phyloP scores from a whole-genome alignment of 441 rosid species.

The Gossypium schwendimanii region DNA sequence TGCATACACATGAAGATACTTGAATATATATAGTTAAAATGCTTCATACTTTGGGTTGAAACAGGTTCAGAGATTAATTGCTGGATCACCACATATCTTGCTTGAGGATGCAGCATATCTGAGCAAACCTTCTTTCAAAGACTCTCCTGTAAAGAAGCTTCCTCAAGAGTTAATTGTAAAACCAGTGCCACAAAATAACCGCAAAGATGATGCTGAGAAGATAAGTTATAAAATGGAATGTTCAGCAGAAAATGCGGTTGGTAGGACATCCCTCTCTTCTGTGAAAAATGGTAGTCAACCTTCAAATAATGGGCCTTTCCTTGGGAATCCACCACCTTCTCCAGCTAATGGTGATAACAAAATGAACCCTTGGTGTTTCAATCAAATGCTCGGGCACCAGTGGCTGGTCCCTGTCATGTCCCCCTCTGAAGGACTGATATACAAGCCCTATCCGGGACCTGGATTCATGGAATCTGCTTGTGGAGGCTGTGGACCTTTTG shows the following conservation, averaged over 20 bases:
- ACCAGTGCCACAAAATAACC: constrained; percentile 34
- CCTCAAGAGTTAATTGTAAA: constrained; percentile 30
- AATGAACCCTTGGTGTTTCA: constrained; percentile 39
- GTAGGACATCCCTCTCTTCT: constrained; percentile 31
- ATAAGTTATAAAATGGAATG: constrained; percentile 45
- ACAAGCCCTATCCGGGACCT: constrained; percentile 61
- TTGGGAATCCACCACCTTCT: constrained; percentile 28
- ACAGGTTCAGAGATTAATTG: constrained; percentile 78
- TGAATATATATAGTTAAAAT: not conserved
- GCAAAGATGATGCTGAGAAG: constrained; percentile 36
- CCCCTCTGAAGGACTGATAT: constrained; percentile 78
- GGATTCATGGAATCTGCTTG: constrained; percentile 44
- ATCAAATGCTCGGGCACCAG: constrained; percentile 52
- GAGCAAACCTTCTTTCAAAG: constrained; percentile 36
- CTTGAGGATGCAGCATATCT: constrained; percentile 42
- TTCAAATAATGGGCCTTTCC: constrained; percentile 36
- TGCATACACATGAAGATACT: not conserved
- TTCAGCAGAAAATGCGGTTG: constrained; percentile 65
- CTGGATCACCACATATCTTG: constrained; percentile 61
- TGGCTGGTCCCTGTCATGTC: constrained; percentile 90
- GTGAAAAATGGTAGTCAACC: constrained; percentile 35
- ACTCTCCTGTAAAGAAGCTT: constrained; percentile 35
- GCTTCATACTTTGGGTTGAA: constrained; percentile 14
- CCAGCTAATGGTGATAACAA: constrained; percentile 22
- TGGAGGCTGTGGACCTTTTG: constrained; percentile 52